Percentiles rank a stretch among this genome's conserved stretches.
Conservation (phyloP, 768 basidiomycete species). For the Xerocomus potaroensis region DNA sequence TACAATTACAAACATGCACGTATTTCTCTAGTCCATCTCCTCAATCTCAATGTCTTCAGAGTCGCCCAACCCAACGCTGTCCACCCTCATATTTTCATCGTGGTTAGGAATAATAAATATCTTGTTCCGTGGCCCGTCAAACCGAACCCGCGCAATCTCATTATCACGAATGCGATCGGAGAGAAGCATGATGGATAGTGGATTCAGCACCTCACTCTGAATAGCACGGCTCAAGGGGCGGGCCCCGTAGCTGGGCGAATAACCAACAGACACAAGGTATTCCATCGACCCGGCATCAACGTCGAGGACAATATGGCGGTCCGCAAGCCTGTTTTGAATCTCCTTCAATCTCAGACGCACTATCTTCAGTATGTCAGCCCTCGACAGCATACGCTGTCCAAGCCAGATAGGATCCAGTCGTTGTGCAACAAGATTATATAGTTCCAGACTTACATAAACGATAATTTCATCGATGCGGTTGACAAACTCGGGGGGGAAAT, state of each 20-base stretch:
- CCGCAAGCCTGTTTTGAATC: conserved; percentile 73
- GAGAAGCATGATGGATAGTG: conserved; percentile 79
- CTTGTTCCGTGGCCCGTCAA: conserved; percentile 79
- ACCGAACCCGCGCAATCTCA: conserved; percentile 69
- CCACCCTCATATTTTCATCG: conserved; percentile 42
- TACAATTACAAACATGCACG: not conserved
- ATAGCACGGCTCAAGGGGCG: conserved; percentile 90
- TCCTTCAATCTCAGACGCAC: conserved; percentile 87
- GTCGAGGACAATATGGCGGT: conserved; percentile 76
- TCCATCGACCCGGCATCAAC: conserved; percentile 73
- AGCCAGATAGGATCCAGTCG: conserved; percentile 27
- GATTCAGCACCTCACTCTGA: conserved; percentile 89
- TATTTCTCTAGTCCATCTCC: conserved; percentile 14
- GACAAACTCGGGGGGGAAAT: conserved; percentile 92
- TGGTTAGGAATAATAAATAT: conserved; percentile 83
- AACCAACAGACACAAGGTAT: conserved; percentile 71
- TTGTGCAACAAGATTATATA: not conserved
- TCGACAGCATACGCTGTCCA: conserved; percentile 72
- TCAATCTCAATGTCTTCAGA: conserved; percentile 43
- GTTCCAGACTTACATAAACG: conserved; percentile 47
- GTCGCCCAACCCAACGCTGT: conserved; percentile 55
- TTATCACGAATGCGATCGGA: conserved; percentile 79
- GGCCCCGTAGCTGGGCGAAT: conserved; percentile 83
- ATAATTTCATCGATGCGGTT: conserved; percentile 87
- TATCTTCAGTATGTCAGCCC: conserved; percentile 72